Base-by-base conservation (phyloP, 495 filamentous ascomycete species). In the Aspergillus cristatus region DNA sequence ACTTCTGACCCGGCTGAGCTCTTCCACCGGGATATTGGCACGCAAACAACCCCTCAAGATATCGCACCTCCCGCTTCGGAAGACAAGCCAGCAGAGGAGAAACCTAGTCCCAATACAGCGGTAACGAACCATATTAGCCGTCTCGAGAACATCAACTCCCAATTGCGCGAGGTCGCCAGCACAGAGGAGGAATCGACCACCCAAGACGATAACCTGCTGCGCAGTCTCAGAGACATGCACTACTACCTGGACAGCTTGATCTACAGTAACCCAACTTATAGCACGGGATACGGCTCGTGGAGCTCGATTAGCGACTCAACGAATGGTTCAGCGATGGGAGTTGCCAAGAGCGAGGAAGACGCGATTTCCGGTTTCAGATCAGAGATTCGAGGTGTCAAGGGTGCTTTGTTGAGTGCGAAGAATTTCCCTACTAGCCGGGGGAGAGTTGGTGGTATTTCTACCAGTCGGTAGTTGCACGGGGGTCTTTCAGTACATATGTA, bases 371-470 rank as follows among this genome's bases (percentile, higher is more conserved):
- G 69, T 52, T 74, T 93, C 12, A 89, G 82, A 61, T 73, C 79
- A 15, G 86, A 93, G 53, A 94, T 98, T 42, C 68, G 87, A 35
- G 75, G 86, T 45, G 78, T 97, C n/a, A 98, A 98, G 69, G 90
- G 91, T 13, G 81, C 89, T 32, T 64, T 98, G 57, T 50, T 98
- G 54, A 90, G 81, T 67, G 79, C 88, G 13, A 69, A 78, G 43
- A 79, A 78, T 46, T 79, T 79, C 40, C 76, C 76, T 20, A 53
- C 70, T 13, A 58, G 67, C 41, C 50, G 52, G 28, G 60, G 45
- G 13, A 45, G 58, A 38, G 49, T 57, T 18, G 47, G 51, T 15
- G 47, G 49, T 22, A 29, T 48, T 28, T 25, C 51, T 34, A 44
- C 36, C 39, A 34, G 28, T 12, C 35, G 45, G 10, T 42, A 35